Evolutionary conservation across 2,329 filamentous ascomycete species (phyloP).

Genomic region (Monosporascus sp.): DNA sequence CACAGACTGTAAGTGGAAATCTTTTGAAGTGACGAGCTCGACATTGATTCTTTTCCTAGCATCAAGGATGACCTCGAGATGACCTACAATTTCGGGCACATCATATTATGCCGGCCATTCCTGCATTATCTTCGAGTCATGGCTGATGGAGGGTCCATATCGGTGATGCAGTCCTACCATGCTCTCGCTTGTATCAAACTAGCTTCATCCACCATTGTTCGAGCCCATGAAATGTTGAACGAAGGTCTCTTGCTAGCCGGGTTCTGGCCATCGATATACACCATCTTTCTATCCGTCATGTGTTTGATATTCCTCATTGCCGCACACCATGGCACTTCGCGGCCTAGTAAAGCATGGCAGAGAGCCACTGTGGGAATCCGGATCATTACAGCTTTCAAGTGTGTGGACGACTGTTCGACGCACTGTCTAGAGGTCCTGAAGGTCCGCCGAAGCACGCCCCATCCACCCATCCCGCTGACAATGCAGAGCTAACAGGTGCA

Average conservation of each 20-base stretch:
- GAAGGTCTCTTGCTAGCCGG: background rate
- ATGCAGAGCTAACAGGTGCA: slow-evolving; percentile 1
- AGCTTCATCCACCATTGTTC: slow-evolving; percentile 3
- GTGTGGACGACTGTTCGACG: slow-evolving; percentile 1
- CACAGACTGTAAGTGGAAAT: background rate
- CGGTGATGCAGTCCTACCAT: slow-evolving; percentile 3
- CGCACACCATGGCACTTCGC: slow-evolving; percentile 2
- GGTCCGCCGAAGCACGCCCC: background rate
- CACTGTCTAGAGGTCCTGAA: slow-evolving; percentile 2
- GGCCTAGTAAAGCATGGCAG: slow-evolving; percentile 3
- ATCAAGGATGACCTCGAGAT: slow-evolving; percentile 5
- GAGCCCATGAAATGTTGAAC: background rate
- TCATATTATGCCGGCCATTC: slow-evolving; percentile 3
- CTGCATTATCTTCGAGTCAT: slow-evolving; percentile 3
- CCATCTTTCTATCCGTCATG: slow-evolving; percentile 6
- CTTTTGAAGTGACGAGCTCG: background rate
- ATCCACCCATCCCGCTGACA: background rate
- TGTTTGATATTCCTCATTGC: slow-evolving; percentile 4
- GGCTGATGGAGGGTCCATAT: slow-evolving; percentile 4
- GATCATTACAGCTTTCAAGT: slow-evolving; percentile 2
- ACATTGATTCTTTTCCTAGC: background rate
- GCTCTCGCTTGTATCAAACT: slow-evolving; percentile 3
- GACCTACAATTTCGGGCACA: slow-evolving; percentile 5
- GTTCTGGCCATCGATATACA: slow-evolving; percentile 2
- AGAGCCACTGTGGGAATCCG: slow-evolving; percentile 2